Base-by-base conservation (phyloP, 495 filamentous ascomycete genomes). In the Penicillium macrosclerotiorum region DNA sequence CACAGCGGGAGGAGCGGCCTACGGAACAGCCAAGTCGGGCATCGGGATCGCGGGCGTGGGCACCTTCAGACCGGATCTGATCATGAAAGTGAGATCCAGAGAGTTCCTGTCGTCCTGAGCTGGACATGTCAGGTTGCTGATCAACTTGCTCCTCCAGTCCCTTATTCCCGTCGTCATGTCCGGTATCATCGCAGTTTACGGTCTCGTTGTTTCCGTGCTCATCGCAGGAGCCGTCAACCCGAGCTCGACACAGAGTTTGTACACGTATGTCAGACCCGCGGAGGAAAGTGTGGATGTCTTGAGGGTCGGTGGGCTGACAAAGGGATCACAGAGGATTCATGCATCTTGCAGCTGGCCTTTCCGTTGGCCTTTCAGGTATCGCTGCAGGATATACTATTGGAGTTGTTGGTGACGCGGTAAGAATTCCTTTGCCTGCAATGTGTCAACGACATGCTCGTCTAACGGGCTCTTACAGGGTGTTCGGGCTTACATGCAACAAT, bases 141-240 rank as follows among this genome's bases (percentile, higher is more conserved):
- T 31, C 11, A 12, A 18, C 32, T 42, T 52, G 20, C 30, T 49
- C 32, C 35, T 42, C 5, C 39, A 91, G 90, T 95, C 88, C 36
- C 76, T 96, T 27, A 92, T 94, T 59, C 93, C 92, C 42, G 91
- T 97, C 52, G 89, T 99, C 74, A 99, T 99, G 93, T 94, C 93
- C 62, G 93, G 93, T 78, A 99, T 99, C 62, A 90, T 99, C 55
- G 93, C 93, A 26, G 94, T 99, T 52, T 99, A 99, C 72, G 83
- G 90, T 26, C 87, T 99, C 34, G 93, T 99, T 52, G 88, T 99
- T 52, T 83, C 92, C 13, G 93, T 99, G 57, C 78, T 99, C 24
- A 97, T 97, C 62, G 86, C 90, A 12, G 82, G 85, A 55, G 87
- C 92, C 55, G 78, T 96, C 62, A 73, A 71, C 5, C 88, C 89